Percentiles rank a stretch among this genome's conserved stretches.
These are phyloP conservation scores for Erucastrum elatum DNA, from an alignment of 345 rosid genomes.

Conservation along the genomic window DNA sequence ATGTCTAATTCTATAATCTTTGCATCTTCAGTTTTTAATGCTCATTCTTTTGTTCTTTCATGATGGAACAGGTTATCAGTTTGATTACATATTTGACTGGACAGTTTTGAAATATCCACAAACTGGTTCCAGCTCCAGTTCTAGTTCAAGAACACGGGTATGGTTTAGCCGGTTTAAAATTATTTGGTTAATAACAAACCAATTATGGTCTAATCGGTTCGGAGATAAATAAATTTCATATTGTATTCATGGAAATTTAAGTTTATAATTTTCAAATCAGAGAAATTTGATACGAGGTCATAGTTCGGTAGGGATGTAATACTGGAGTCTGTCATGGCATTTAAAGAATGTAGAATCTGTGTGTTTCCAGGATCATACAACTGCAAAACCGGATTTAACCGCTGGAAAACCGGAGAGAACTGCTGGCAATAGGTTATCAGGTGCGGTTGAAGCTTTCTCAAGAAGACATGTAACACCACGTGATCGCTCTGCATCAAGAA, in stretches of 20 bases:
- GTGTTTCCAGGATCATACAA: slow-evolving; percentile 43
- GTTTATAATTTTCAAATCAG: too few species aligned
- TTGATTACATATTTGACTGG: slow-evolving; percentile 84
- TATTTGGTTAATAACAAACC: background rate
- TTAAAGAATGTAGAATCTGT: too few species aligned
- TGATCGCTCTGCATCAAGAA: slow-evolving; percentile 56
- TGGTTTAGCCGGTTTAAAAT: background rate
- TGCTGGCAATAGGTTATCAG: slow-evolving; percentile 38
- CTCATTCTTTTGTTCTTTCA: background rate
- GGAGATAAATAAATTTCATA: background rate
- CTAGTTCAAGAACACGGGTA: slow-evolving; percentile 33
- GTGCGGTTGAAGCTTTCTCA: slow-evolving; percentile 73
- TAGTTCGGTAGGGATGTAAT: background rate
- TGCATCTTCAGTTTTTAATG: background rate
- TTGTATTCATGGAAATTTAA: too few species aligned
- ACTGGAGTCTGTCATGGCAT: too few species aligned
- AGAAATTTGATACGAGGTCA: background rate
- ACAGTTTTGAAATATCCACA: slow-evolving; percentile 76
- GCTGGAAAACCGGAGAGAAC: slow-evolving; percentile 46
- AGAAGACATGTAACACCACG: slow-evolving; percentile 52
- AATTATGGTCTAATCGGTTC: background rate
- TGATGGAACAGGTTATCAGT: slow-evolving; percentile 57
- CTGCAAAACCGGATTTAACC: slow-evolving; percentile 47
- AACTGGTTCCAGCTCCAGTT: slow-evolving; percentile 60
- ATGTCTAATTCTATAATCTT: background rate